Evolutionary conservation across 176 grass and related monocot genomes (phyloP).

Genomic region (Eremochloa ophiuroides): DNA sequence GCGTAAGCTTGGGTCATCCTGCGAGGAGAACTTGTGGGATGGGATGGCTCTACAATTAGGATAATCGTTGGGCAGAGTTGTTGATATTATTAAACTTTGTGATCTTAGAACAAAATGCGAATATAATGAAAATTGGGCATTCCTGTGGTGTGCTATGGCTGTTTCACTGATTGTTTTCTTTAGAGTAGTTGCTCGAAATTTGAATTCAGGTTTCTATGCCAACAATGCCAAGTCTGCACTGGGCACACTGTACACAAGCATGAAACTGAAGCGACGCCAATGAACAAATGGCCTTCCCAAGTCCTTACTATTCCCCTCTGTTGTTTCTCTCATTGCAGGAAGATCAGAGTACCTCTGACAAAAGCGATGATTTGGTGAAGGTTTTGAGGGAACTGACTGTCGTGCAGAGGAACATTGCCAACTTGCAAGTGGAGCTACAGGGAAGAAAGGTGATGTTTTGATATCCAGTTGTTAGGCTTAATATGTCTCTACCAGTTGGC

Average conservation of each 20-base stretch:
- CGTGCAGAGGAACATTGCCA: constrained; percentile 81
- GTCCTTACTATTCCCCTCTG: not conserved
- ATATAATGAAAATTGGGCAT: not conserved
- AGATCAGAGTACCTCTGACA: constrained; percentile 67
- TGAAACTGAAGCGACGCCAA: not conserved
- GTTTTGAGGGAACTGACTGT: constrained; percentile 88
- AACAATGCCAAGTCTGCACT: not conserved
- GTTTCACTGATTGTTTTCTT: not conserved
- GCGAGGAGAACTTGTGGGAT: not conserved
- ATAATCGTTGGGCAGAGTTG: not conserved
- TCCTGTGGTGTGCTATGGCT: not conserved
- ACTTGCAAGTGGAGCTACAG: constrained; percentile 95
- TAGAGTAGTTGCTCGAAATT: not conserved
- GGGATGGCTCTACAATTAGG: not conserved
- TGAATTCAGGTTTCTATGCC: not conserved
- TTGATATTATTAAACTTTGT: not conserved
- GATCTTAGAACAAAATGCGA: not conserved
- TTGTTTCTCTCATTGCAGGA: constrained; percentile 46
- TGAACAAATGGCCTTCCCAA: not conserved
- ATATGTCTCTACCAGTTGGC: not conserved
- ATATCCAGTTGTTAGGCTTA: not conserved
- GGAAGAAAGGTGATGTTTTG: constrained; percentile 77
- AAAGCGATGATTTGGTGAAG: constrained; percentile 83
- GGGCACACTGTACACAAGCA: not conserved
- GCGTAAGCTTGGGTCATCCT: too few species aligned